Percentiles rank a stretch among this genome's conserved stretches.
These are phyloP conservation scores for Hyaloperonospora brassicae DNA, from an alignment of 352 stramenopile genomes.

Conservation along the genomic window DNA sequence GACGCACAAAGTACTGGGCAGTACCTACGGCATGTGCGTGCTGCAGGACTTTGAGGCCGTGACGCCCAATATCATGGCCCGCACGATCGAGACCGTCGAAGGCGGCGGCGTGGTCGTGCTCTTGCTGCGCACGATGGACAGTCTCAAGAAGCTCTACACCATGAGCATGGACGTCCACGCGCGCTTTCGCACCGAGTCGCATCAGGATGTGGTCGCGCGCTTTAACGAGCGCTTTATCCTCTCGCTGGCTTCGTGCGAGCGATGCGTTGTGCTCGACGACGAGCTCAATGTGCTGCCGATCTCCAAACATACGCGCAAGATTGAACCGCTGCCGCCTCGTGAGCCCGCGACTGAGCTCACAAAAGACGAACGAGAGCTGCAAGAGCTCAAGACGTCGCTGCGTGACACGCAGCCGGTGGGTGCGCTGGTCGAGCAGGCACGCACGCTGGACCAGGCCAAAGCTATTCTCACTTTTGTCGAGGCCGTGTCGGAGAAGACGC, in stretches of 20 bases:
- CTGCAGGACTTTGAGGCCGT: constrained; percentile 99
- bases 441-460: constrained; percentile 93
- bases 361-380: constrained; percentile 85
- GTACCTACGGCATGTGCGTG: constrained; percentile 97
- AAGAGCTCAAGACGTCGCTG: constrained; percentile 92
- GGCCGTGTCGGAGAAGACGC: constrained; percentile 94
- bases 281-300: constrained; percentile 99
- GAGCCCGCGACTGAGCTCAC: constrained; percentile 49
- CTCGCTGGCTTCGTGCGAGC: constrained; percentile 90
- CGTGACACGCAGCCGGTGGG: constrained; percentile 92
- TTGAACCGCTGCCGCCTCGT: constrained; percentile 71
- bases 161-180: constrained; percentile 96
- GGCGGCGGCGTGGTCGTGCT: constrained; percentile 96
- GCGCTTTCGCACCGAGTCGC: constrained; percentile 87
- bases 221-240: constrained; percentile 99
- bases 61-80: constrained; percentile 98
- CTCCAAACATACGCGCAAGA: constrained; percentile 87
- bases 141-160: constrained; percentile 97
- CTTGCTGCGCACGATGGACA: constrained; percentile 96
- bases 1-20: constrained; percentile 97
- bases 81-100: constrained; percentile 98
- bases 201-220: constrained; percentile 92
- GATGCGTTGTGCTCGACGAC: constrained; percentile 98
- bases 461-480: constrained; percentile 97
- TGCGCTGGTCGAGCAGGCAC: constrained; percentile 90